Evolutionary conservation across 176 grass and related monocot species (phyloP), one percentile per base, ranked within the genome.

Genomic region (Triticum timopheevii): DNA sequence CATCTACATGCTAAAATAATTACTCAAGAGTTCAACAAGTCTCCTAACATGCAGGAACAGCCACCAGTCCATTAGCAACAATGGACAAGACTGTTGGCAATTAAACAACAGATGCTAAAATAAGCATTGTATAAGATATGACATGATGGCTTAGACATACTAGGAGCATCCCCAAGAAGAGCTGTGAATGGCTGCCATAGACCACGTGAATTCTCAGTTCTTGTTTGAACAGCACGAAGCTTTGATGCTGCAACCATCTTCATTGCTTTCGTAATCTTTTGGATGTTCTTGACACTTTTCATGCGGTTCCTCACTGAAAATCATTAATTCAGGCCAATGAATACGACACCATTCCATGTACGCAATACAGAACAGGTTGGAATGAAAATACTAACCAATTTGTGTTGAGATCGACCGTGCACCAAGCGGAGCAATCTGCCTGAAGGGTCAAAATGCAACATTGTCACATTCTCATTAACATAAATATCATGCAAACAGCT

Each of bases 261-360:
- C 96, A 98, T 98, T 65, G 96, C 96, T 82, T 98, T 98, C 79
- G 96, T 98, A 54, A 98, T 98, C 88, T 98, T 98, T 77, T 98
- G 93, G 25, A 95, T 98, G 76, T 98, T 98, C 84, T 89, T 98
- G 3, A 98, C 90, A 95, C 93, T 98, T 84, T 98, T 98, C 96
- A 98, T 98, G 34, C 96, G 82, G 64, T 85, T 98, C 85, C 96
- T 95, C 65, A 95, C 96, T 98, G 84, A 36, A 73, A 22, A 47
- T 45, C 3, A 67, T 82, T 23, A 54, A 44, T 44, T 19, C 15
- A 56, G n/a, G 83, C 35, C 36, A 62, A 76, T 50, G 75, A 80
- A 28, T 85, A 76, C 10, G 8, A 17, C 8, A 61, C 5, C 6
- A 81, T 50, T 66, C 47, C 9, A 22, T 6, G 30, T 31, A 47